Base-by-base conservation (phyloP, 805 yeast genomes). In the Yamadazyma phyllophila region DNA sequence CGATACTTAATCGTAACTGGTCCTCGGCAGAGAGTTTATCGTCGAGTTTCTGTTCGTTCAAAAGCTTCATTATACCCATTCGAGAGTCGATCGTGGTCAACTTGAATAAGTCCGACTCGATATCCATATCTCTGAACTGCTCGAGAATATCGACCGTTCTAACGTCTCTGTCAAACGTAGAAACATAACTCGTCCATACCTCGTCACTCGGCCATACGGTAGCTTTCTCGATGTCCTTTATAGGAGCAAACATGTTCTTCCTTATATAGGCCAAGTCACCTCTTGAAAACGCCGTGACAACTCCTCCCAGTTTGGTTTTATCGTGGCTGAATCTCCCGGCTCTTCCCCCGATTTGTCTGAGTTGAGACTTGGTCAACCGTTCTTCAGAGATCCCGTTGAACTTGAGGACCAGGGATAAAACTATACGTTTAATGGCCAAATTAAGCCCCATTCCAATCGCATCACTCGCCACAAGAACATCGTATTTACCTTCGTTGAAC, bases 361-460 rank as follows among this genome's bases (percentile, higher is more conserved):
- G 76, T 45, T 83, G 82, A 0, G 96, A 85, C 3, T 76, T 65
- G 0, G 85, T 70, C 26, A 94, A 62, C 1, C 60, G 60, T 7
- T 63, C 64, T 48, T 71, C 65, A 12, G 62, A 65, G 11, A 56
- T 59, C 5, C 97, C 97, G 59, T 89, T 80, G 55, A 77, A 91
- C 63, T 94, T 94, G 40, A 61, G 61, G 24, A 78, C 68, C 0
- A 83, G 74, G 13, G 85, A 79, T 59, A 94, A 91, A 1, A 94
- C 76, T 4, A 94, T 78, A 48, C 98, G 70, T 47, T 82, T 80
- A 52, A 94, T 91, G 20, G 87, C 83, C 57, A 94, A 71, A 59
- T 94, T 94, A 44, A 94, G 73, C 0, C 99, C 99, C 97, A 94
- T 92, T 2, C 99, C 99, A 50, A 94, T 82, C 0, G 99, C 99